Evolutionary conservation across 805 yeast genomes (phyloP).

Genomic region (Yamadazyma kitorensis): DNA sequence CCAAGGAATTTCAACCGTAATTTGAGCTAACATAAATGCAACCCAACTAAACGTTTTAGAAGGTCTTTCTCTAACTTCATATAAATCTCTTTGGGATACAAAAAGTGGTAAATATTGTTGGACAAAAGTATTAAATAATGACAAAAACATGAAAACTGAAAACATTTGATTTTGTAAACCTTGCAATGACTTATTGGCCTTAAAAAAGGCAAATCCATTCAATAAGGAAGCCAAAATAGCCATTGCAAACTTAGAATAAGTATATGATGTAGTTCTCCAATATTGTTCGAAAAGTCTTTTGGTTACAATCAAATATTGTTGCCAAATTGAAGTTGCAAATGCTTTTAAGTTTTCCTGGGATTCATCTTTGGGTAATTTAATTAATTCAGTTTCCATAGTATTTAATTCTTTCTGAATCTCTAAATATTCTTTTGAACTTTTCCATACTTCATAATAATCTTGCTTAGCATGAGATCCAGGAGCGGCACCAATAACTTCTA

Average conservation of each 20-base stretch:
- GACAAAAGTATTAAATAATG: slow-evolving; percentile 37
- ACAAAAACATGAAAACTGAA: slow-evolving; percentile 44
- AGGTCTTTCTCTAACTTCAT: slow-evolving; percentile 46
- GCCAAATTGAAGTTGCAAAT: slow-evolving; percentile 29
- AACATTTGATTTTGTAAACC: slow-evolving; percentile 65
- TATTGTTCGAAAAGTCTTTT: slow-evolving; percentile 24
- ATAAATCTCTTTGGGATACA: slow-evolving; percentile 39
- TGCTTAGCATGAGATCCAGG: slow-evolving; percentile 73
- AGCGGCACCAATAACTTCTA: slow-evolving; percentile 79
- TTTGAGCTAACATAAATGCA: slow-evolving; percentile 40
- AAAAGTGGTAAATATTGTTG: slow-evolving; percentile 45
- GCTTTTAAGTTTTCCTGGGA: slow-evolving; percentile 25
- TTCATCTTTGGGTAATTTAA: slow-evolving; percentile 28
- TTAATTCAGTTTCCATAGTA: slow-evolving; percentile 51
- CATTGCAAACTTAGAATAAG: slow-evolving; percentile 59
- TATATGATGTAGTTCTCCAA: slow-evolving; percentile 62
- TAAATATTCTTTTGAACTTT: slow-evolving; percentile 55
- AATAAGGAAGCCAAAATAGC: slow-evolving; percentile 55
- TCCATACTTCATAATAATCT: slow-evolving; percentile 78
- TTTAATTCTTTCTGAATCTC: slow-evolving; percentile 53
- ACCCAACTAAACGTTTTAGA: slow-evolving; percentile 45
- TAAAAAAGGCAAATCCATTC: slow-evolving; percentile 71
- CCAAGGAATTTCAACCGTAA: slow-evolving; percentile 47
- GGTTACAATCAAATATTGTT: slow-evolving; percentile 31
- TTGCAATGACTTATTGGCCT: slow-evolving; percentile 57